Evolutionary conservation across 352 stramenopile genomes (phyloP), one percentile per base, ranked within the genome.

Genomic region (Phytophthora nicotianae): DNA sequence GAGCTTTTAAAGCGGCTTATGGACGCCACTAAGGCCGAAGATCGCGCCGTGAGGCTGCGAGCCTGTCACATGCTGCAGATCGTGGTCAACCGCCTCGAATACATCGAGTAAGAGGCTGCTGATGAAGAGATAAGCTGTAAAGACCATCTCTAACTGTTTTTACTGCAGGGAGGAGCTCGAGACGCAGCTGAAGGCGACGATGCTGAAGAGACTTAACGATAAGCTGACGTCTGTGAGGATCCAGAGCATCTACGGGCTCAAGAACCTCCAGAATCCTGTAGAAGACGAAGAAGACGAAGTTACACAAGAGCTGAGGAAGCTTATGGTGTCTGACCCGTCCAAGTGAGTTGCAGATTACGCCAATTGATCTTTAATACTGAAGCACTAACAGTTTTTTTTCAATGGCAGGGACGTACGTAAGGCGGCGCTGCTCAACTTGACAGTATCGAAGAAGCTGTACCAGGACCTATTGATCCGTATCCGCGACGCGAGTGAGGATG

Each of bases 381-480:
- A 41, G n/a, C n/a, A n/a, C n/a, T n/a, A n/a, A n/a, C n/a, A n/a
- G n/a, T n/a, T n/a, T n/a, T n/a, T n/a, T 52, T 47, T 13, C 59
- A 3, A 9, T 62, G 9, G 21, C 14, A 91, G 84, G 56, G 82
- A 91, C 42, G 83, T 94, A 9, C 77, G 85, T 5, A 84, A 90
- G 52, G 81, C 78, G 1, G 83, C 83, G 8, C 50, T 90, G 14
- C 53, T 74, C 7, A 89, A 72, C 53, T 56, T 94, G n/a, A 62
- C 62, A 3, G 53, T 88, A 32, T 84, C 65, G 2, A 54, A 68
- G n/a, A 52, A 73, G 14, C 61, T 73, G 19, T 86, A 82, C 46
- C 55, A 71, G 9, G 77, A 89, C 20, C 51, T 94, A 21, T 65
- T 91, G 6, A 72, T 90, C n/a, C 85, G 85, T n/a, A 83, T 89